phyloP scores from a whole-genome alignment of 2,329 filamentous ascomycete genomes.

The Ophiostoma triangulosporum region DNA sequence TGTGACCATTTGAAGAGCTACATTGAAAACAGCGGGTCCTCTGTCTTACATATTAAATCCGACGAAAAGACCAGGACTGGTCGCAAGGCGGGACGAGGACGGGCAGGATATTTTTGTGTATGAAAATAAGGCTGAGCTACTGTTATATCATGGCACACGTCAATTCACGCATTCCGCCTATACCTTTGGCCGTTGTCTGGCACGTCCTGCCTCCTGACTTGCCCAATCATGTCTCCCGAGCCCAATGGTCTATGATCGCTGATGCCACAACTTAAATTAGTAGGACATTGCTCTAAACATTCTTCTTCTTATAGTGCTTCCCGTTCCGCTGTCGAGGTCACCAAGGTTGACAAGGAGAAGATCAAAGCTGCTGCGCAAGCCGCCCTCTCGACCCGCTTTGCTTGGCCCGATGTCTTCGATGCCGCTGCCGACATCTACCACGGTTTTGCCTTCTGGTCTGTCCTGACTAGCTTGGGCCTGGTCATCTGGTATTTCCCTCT shows the following conservation, averaged over 20 bases:
- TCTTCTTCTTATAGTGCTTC: slow-evolving; percentile 29
- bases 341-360: slow-evolving; percentile 62
- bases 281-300: background rate
- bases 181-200: background rate
- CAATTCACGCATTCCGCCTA: background rate
- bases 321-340: slow-evolving; percentile 31
- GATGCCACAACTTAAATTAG: too few species aligned
- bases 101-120: background rate
- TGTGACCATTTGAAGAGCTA: too few species aligned
- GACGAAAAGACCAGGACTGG: background rate
- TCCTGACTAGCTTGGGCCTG: slow-evolving; percentile 77
- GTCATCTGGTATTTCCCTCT: slow-evolving; percentile 96
- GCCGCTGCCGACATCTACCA: slow-evolving; percentile 82
- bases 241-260: too few species aligned
- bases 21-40: too few species aligned
- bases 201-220: background rate
- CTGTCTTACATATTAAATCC: too few species aligned
- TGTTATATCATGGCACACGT: background rate
- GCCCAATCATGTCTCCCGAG: background rate
- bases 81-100: background rate
- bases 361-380: slow-evolving; percentile 48
- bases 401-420: slow-evolving; percentile 62
- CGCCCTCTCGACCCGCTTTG: slow-evolving; percentile 59
- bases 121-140: background rate
- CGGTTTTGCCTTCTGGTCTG: slow-evolving; percentile 93